Conservation (phyloP, 2,329 filamentous ascomycete species). For the Cordyceps cateniannulata region DNA sequence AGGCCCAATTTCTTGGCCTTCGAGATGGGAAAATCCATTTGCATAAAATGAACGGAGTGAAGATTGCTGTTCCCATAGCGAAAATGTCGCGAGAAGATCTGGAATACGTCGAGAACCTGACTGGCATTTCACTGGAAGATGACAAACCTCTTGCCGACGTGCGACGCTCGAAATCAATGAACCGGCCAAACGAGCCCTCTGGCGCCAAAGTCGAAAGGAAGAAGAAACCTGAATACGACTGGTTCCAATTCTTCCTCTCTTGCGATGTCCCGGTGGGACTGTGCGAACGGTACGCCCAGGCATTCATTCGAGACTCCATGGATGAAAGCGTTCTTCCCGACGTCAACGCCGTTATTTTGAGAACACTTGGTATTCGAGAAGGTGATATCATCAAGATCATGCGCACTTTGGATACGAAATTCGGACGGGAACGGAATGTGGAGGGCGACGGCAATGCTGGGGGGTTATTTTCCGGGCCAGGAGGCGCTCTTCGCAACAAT, state of each 20-base stretch:
- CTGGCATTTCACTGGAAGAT: slow-evolving; percentile 86
- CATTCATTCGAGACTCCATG: slow-evolving; percentile 89
- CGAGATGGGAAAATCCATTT: slow-evolving; percentile 96
- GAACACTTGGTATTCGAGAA: slow-evolving; percentile 88
- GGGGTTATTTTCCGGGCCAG: slow-evolving; percentile 86
- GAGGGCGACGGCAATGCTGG: slow-evolving; percentile 53
- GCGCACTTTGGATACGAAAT: slow-evolving; percentile 79
- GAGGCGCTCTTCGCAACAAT: slow-evolving; percentile 88
- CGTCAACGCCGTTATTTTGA: slow-evolving; percentile 73
- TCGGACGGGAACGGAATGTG: slow-evolving; percentile 49
- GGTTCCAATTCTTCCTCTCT: slow-evolving; percentile 96
- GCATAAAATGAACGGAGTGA: slow-evolving; percentile 96
- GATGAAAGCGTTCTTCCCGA: slow-evolving; percentile 88
- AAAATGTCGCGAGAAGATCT: slow-evolving; percentile 97
- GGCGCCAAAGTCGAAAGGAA: slow-evolving; percentile 58
- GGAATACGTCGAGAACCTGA: slow-evolving; percentile 84
- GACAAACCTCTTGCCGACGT: slow-evolving; percentile 90
- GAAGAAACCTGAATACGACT: slow-evolving; percentile 77
- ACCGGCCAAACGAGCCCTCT: slow-evolving; percentile 28
- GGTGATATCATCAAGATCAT: slow-evolving; percentile 96
- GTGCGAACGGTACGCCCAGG: slow-evolving; percentile 88
- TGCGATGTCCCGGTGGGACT: slow-evolving; percentile 89
- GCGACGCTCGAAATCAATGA: slow-evolving; percentile 43
- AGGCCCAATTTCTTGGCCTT: slow-evolving; percentile 90
- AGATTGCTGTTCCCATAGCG: slow-evolving; percentile 88